Evolutionary conservation across 106 monocot genomes (phyloP).

Genomic region (Apostasia ramifera): DNA sequence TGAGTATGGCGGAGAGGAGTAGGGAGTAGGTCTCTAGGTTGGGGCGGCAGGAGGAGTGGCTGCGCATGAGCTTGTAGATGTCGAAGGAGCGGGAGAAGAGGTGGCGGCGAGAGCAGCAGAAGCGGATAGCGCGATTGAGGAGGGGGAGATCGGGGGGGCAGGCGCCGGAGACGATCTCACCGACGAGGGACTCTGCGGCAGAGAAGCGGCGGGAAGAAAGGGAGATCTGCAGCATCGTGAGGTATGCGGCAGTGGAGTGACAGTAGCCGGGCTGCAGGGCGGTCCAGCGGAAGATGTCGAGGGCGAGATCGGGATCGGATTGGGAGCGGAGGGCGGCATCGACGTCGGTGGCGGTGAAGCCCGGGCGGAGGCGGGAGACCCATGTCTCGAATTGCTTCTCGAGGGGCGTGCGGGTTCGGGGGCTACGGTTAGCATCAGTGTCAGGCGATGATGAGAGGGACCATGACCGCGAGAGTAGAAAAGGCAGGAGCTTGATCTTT

Average conservation of each 20-base stretch:
- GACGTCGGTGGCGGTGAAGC: conserved; percentile 56
- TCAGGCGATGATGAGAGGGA: neutral
- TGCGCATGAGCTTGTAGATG: conserved; percentile 63
- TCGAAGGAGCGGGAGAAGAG: conserved; percentile 88
- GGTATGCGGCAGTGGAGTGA: conserved; percentile 48
- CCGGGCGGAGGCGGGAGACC: conserved; percentile 50
- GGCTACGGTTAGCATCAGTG: neutral
- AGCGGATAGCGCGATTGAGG: conserved; percentile 57
- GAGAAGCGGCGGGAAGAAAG: conserved; percentile 51
- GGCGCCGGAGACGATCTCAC: conserved; percentile 76
- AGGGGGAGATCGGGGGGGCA: conserved; percentile 53
- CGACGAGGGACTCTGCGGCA: conserved; percentile 56
- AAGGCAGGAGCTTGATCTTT: neutral
- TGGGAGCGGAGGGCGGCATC: conserved; percentile 35
- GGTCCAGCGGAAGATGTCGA: conserved; percentile 90
- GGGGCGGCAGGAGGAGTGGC: conserved; percentile 23
- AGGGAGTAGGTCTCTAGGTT: conserved; percentile 61
- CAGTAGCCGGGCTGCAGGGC: conserved; percentile 49
- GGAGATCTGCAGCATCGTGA: conserved; percentile 45
- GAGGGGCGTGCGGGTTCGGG: conserved; percentile 30
- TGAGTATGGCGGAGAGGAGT: conserved; percentile 58
- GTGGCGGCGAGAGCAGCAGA: conserved; percentile 75
- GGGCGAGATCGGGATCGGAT: conserved; percentile 70
- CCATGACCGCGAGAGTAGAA: neutral
- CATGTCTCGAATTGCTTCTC: conserved; percentile 56